Base-by-base conservation (phyloP, 805 yeast genomes). In the Middelhovenomyces tepae region DNA sequence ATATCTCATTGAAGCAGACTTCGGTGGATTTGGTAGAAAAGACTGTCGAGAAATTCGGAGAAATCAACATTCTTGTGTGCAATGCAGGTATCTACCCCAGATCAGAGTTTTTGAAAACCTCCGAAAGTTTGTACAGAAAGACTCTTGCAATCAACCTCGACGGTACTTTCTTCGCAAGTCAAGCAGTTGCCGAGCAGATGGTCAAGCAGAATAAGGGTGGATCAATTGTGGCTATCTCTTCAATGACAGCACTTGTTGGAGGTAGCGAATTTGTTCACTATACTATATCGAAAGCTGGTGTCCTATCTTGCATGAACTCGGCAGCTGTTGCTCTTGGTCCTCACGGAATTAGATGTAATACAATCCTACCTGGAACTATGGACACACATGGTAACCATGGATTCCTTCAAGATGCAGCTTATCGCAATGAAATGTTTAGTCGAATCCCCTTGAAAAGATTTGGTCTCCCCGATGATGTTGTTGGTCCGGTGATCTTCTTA, bases 261-360 rank as follows among this genome's bases (percentile, higher is more conserved):
- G 68, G 67, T 20, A 62, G 58, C 4, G 41, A 43, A 22, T 65
- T 61, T 37, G 57, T 59, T 4, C 65, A 61, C 42, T 64, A 64
- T 44, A 59, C 65, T n/a, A 67, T 69, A 8, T 60, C 69, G 10
- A 64, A 64, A 36, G 67, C 66, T n/a, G 69, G 65, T 13, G 51
- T 64, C 25, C 44, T 61, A 28, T 59, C 64, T n/a, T 46, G 64
- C 40, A 62, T 62, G 54, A 67, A 64, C 42, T 54, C 64, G 11
- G 51, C 52, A 18, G 68, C 69, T 2, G 54, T 59, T 39, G 62
- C 65, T 2, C 50, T 62, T 17, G 67, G 67, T 2, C 46, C 56
- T 27, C 55, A 57, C 37, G 64, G 65, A 3, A 64, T 64, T 27
- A 50, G 67, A 40, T 59, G 64, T 34, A 64, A 64, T 42, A 65